Evolutionary conservation across 1,139 yeast genomes (phyloP), one percentile per base, ranked within the genome.

Genomic region (Protomyces pachydermus): DNA sequence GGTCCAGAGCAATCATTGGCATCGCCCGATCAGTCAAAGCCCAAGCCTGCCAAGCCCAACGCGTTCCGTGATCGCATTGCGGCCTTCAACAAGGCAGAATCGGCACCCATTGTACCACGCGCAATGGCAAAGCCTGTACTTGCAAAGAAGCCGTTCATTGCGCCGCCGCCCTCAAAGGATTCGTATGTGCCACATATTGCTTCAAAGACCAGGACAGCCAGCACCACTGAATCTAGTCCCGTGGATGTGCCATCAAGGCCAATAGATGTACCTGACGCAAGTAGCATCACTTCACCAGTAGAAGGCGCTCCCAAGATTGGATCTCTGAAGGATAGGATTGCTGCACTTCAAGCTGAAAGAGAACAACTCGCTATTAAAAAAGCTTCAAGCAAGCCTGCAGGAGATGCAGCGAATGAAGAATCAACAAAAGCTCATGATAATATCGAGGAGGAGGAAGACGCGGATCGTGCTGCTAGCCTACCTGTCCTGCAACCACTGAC

Each of bases 31-130:
- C 20, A 16, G 20, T 18, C 46, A 9, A 16, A 16, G 12, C 46
- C 46, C 2, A 8, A 53, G 4, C 61, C 60, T 37, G 56, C 62
- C 14, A 60, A 46, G 28, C 65, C 67, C 32, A 58, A 52, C 23
- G 56, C 62, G 1, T 79, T 80, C 70, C 74, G 74, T 38, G 77
- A 76, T 66, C 73, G 81, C 65, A 74, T 80, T 50, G 79, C 80
- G 8, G 77, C 83, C 1, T 81, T 81, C 71, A 80, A 81, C 67
- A 70, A 69, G 38, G 68, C 66, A n/a, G 67, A 75, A 9, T 73
- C 76, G 9, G 76, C 81, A 0, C 79, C 82, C 2, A 70, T 79
- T 6, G 65, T 66, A 54, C 79, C 81, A 1, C 68, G 70, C 58
- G 72, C 69, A 45, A 70, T 72, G 52, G 76, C 77, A 25, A 71